phyloP scores from a whole-genome alignment of 83 land plant species.

The Thuja plicata region DNA sequence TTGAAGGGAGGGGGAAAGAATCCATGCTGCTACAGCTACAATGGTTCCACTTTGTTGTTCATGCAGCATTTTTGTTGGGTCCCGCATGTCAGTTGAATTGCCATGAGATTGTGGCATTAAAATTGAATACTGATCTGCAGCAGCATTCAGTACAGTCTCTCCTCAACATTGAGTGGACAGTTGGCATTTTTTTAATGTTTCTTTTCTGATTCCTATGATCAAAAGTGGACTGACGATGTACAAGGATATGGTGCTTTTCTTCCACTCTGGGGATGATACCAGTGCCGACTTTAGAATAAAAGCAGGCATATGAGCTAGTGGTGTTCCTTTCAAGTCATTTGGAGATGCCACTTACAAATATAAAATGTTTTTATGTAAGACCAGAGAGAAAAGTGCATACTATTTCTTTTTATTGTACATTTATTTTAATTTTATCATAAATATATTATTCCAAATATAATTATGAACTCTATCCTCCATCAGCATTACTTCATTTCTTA shows the following conservation, averaged over 20 bases:
- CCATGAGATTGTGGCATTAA: background rate
- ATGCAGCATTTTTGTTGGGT: background rate
- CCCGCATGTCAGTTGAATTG: background rate
- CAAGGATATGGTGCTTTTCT: background rate
- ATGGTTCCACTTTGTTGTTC: background rate
- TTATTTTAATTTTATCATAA: too few species aligned
- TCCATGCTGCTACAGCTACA: background rate
- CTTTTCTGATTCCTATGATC: background rate
- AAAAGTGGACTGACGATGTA: background rate
- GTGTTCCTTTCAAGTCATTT: too few species aligned
- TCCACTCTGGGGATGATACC: background rate
- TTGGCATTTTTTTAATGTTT: background rate
- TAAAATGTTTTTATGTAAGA: too few species aligned
- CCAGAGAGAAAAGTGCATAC: too few species aligned
- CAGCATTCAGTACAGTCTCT: background rate
- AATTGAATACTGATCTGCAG: background rate
- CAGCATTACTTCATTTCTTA: too few species aligned
- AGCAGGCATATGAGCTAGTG: too few species aligned
- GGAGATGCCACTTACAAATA: too few species aligned
- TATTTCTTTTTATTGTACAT: too few species aligned
- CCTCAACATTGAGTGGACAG: background rate
- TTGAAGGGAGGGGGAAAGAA: background rate
- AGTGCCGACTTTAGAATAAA: background rate
- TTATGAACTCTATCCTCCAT: too few species aligned
- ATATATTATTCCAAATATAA: too few species aligned